Evolutionary conservation across 768 basidiomycete genomes (phyloP), one percentile per base, ranked within the genome.

Genomic region (Lactarius hatsudake): DNA sequence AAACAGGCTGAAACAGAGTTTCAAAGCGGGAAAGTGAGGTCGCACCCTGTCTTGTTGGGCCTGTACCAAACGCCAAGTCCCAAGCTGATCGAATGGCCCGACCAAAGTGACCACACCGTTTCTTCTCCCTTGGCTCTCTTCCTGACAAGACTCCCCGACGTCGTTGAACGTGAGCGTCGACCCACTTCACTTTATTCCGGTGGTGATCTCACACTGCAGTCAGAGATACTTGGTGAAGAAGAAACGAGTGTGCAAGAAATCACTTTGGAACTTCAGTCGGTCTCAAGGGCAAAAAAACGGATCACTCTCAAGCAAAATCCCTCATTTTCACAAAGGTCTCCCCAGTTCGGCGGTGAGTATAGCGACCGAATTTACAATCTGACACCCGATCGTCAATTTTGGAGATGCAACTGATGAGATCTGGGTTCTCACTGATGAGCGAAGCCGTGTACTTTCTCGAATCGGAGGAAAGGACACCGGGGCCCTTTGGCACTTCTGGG

Each of bases 231-330:
- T 1, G 32, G 64, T 28, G 36, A 55, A 2, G 36, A 55, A 2
- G 15, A 28, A 10, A 40, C 68, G 5, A 62, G 28, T 0, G 1
- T 56, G 20, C 2, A 51, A n/a, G 67, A 68, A 65, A 34, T 68
- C 12, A n/a, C 59, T 68, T 38, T 69, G 68, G 68, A 69, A 61
- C 10, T 66, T 69, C 45, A 62, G 54, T 20, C 68, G 68, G 68
- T 12, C 34, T 32, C 12, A 40, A 58, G 38, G 53, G 10, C 9
- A n/a, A 61, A 1, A 1, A 38, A 32, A 13, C 68, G 64, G 12
- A 36, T 69, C 10, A 58, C 64, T 1, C 68, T 66, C 42, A 53
- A 53, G 4, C 34, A 69, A 26, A 61, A 66, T n/a, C n/a, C 64
- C 67, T 26, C 67, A 57, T 23, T 68, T 61, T 23, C 65, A 68